Percentiles rank a stretch among this genome's conserved stretches.
phyloP scores from a whole-genome alignment of 768 basidiomycete genomes.

The Podaxis carcinomalis region DNA sequence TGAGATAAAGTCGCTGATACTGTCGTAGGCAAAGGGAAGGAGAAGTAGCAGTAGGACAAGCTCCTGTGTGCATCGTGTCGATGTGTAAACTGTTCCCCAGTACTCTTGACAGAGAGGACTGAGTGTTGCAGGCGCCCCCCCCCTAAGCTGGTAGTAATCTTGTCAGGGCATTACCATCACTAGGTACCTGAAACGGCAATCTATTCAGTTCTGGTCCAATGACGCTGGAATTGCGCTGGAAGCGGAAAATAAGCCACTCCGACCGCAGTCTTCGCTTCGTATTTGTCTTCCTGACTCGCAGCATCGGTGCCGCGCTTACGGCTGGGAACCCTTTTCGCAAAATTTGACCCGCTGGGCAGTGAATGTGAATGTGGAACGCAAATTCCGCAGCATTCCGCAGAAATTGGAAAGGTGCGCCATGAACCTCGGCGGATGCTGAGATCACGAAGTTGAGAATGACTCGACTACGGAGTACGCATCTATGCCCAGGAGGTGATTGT shows the following conservation, averaged over 20 bases:
- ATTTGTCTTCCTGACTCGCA: no score
- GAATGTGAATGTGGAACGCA: no score
- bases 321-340: no score
- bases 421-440: background rate
- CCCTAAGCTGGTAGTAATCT: no score
- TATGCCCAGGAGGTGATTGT: background rate
- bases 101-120: no score
- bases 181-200: background rate
- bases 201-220: background rate
- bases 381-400: background rate
- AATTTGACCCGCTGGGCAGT: no score
- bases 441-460: background rate
- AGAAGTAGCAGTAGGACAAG: background rate
- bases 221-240: background rate
- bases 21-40: constrained; percentile 10
- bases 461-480: constrained; percentile 4
- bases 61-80: background rate
- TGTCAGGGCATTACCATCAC: no score
- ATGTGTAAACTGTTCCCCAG: background rate
- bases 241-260: background rate
- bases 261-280: background rate
- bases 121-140: no score
- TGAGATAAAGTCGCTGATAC: background rate
- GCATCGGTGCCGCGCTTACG: no score
- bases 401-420: background rate